Base-by-base conservation (phyloP, 1,139 yeast species). In the Yamadazyma sp. region DNA sequence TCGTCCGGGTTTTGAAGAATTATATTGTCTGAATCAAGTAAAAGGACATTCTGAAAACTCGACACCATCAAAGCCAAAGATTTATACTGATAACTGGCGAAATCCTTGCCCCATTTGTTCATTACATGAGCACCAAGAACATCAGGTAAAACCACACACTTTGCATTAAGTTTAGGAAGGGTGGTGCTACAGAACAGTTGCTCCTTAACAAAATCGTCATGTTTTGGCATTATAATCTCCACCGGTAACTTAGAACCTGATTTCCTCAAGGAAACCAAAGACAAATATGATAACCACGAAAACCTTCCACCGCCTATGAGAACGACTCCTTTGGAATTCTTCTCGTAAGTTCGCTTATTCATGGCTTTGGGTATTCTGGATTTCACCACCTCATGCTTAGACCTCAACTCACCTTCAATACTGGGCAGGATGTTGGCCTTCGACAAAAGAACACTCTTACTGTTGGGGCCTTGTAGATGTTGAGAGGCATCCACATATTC, bases 21-120 rank as follows among this genome's bases (percentile, higher is more conserved):
- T 3, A 68, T 50, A 42, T 69, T 70, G 44, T 70, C 76, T n/a
- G 74, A 64, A 46, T 70, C 76, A 31, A 70, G 49, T 31, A 70
- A 51, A 25, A 70, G 50, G 3, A 69, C 62, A 40, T 69, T 60
- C 41, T 70, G 66, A 47, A 70, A 70, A 3, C 69, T 60, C 2
- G 73, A 64, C 6, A 68, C 57, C 48, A 70, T 47, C 24, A 50
- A 36, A 6, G 53, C 53, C 42, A 72, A 57, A 0, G 72, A 59
- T 45, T 72, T 72, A 48, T 60, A 69, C 46, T 72, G 77, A 48
- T 68, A 72, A 23, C 51, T 57, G 1, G 55, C 55, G 35, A 69
- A 56, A 23, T 54, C 55, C 1, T 46, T 38, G 2, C 54, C 41
- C 66, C 71, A 65, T 34, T 58, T 53, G 28, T 54, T 42, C 64